phyloP scores from a whole-genome alignment of 495 filamentous ascomycete species.

The Talaromyces trachyspermus region DNA sequence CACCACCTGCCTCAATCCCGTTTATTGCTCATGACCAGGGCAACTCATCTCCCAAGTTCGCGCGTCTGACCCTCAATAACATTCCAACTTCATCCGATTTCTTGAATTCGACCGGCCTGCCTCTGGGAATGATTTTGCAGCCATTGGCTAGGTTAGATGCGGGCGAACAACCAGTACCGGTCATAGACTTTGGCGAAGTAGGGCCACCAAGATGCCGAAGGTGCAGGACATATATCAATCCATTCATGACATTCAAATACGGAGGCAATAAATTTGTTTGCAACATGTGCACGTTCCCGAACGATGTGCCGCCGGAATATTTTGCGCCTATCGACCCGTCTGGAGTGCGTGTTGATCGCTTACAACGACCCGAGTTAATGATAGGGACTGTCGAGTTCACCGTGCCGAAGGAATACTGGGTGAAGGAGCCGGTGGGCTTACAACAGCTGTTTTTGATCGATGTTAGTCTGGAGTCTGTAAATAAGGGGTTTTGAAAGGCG shows the following conservation, averaged over 20 bases:
- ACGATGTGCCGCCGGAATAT: conserved; percentile 88
- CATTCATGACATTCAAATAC: conserved; percentile 93
- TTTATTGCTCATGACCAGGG: conserved; percentile 93
- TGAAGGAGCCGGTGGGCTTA: conserved; percentile 82
- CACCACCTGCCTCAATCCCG: conserved; percentile 82
- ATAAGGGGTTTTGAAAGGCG: conserved; percentile 85
- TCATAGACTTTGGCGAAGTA: conserved; percentile 88
- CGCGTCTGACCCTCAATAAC: conserved; percentile 83
- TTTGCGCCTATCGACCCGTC: conserved; percentile 85
- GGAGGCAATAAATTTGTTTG: conserved; percentile 96
- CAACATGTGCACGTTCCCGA: conserved; percentile 97
- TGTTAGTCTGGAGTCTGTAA: conserved; percentile 80
- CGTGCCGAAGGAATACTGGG: conserved; percentile 98
- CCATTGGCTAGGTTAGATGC: conserved; percentile 77
- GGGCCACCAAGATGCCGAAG: conserved; percentile 89
- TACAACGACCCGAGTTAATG: conserved; percentile 82
- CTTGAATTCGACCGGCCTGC: conserved; percentile 68
- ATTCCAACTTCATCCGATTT: conserved; percentile 80
- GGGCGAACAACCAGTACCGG: conserved; percentile 81
- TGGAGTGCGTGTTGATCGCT: conserved; percentile 79
- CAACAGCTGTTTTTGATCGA: conserved; percentile 90
- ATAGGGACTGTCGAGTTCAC: conserved; percentile 91
- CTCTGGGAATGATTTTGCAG: conserved; percentile 82
- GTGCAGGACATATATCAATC: conserved; percentile 96
- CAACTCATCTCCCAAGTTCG: conserved; percentile 92